A percentile compares a stretch with the other conserved stretches of the same genome.
Conservation (phyloP, 805 yeast species). For the Cyberlindnera euphorbiiphila region DNA sequence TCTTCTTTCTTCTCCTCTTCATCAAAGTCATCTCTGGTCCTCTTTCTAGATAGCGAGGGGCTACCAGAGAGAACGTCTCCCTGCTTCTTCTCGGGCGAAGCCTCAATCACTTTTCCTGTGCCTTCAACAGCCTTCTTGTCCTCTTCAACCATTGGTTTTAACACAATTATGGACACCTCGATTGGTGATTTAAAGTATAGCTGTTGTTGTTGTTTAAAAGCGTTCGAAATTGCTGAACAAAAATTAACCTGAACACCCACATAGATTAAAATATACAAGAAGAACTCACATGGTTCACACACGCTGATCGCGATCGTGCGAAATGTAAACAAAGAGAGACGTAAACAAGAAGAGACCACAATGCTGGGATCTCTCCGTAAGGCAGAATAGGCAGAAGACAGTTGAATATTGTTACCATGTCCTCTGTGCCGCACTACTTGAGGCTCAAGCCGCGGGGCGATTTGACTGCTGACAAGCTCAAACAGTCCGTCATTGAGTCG, state of each 20-base stretch:
- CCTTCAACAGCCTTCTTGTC: not conserved
- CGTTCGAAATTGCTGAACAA: too few relatives aligned
- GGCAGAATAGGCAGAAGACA: too few relatives aligned
- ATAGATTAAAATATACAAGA: too few relatives aligned
- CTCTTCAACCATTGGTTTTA: slow-evolving; percentile 12
- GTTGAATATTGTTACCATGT: too few relatives aligned
- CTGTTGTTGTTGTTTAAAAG: too few relatives aligned
- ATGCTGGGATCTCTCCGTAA: too few relatives aligned
- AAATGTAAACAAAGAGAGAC: slow-evolving; percentile 1
- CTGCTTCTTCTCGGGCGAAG: too few relatives aligned
- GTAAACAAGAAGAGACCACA: not conserved
- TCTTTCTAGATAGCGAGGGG: slow-evolving; percentile 21
- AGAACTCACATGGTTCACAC: not conserved
- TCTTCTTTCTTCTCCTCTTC: slow-evolving; percentile 17
- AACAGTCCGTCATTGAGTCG: slow-evolving; percentile 24
- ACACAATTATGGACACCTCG: slow-evolving; percentile 23
- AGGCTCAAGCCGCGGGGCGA: slow-evolving; percentile 35
- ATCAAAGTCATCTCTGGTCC: slow-evolving; percentile 29
- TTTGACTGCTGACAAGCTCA: slow-evolving; percentile 10
- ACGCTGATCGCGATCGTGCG: not conserved
- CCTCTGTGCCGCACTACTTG: slow-evolving; percentile 33
- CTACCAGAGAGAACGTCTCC: too few relatives aligned
- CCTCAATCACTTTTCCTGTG: too few relatives aligned
- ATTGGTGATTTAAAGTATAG: too few relatives aligned
- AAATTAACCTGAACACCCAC: too few relatives aligned